These are phyloP conservation scores for Neurospora tetrasperma DNA, from an alignment of 495 filamentous ascomycete species.

Conservation along the genomic window DNA sequence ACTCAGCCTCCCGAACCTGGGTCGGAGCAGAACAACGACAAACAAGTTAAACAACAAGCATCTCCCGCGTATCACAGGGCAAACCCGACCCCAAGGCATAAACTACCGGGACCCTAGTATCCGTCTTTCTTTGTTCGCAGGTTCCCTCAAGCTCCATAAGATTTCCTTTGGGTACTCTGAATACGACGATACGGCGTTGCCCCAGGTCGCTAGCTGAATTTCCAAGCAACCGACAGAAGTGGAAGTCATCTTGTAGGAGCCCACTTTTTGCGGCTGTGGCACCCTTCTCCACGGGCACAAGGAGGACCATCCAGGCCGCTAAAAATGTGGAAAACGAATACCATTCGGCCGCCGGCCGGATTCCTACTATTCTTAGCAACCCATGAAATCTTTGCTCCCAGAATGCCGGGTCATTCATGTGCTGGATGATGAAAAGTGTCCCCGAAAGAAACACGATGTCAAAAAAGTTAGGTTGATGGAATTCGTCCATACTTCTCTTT, in stretches of 20 bases:
- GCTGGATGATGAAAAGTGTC: background rate
- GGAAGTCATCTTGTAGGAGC: background rate
- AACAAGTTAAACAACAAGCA: background rate
- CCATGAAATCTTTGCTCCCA: background rate
- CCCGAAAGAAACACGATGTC: background rate
- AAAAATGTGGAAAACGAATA: background rate
- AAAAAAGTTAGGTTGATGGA: background rate
- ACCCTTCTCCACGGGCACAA: background rate
- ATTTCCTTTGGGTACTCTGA: background rate
- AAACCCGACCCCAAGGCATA: background rate
- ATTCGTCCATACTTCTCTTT: background rate
- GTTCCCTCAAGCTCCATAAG: background rate
- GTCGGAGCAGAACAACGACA: background rate
- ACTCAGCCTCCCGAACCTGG: background rate
- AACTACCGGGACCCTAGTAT: background rate
- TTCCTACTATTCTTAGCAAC: background rate
- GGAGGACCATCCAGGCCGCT: background rate
- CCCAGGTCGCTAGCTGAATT: background rate
- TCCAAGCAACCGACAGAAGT: background rate
- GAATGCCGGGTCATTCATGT: background rate
- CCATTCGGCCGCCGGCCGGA: background rate
- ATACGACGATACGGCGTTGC: background rate
- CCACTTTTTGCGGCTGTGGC: slow-evolving; percentile 17
- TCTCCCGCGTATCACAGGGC: background rate
- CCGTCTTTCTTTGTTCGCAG: background rate